These are phyloP conservation scores for Kodamaea hsintzibuensis DNA, from an alignment of 805 yeast genomes.

Conservation along the genomic window DNA sequence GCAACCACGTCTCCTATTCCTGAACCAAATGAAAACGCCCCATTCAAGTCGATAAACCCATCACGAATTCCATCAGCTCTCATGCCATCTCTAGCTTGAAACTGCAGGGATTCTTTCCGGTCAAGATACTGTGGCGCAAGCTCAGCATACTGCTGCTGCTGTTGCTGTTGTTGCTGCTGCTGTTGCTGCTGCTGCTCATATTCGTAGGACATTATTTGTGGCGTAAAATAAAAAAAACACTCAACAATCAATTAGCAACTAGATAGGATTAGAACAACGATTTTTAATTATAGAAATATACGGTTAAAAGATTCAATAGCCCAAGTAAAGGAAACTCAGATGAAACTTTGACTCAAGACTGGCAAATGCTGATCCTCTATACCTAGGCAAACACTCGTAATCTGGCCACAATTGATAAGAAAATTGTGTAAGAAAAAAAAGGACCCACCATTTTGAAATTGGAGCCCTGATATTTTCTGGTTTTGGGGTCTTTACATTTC, in stretches of 20 bases:
- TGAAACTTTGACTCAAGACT: neutral
- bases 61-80: neutral
- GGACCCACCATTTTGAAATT: neutral
- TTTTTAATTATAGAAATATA: neutral
- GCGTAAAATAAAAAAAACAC: neutral
- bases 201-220: neutral
- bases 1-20: neutral
- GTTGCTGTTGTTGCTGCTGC: too few relatives aligned
- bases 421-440: neutral
- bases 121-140: neutral
- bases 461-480: neutral
- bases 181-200: neutral
- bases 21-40: neutral
- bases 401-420: conserved; percentile 2
- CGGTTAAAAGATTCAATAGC: neutral
- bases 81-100: neutral
- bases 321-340: neutral
- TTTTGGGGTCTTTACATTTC: neutral
- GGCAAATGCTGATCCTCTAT: neutral
- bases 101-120: neutral
- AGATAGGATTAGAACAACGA: neutral
- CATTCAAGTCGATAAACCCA: neutral
- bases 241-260: neutral
- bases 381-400: neutral
- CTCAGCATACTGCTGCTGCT: neutral